phyloP scores from a whole-genome alignment of 1,139 yeast species.

The Scheffersomyces cryptocercus region DNA sequence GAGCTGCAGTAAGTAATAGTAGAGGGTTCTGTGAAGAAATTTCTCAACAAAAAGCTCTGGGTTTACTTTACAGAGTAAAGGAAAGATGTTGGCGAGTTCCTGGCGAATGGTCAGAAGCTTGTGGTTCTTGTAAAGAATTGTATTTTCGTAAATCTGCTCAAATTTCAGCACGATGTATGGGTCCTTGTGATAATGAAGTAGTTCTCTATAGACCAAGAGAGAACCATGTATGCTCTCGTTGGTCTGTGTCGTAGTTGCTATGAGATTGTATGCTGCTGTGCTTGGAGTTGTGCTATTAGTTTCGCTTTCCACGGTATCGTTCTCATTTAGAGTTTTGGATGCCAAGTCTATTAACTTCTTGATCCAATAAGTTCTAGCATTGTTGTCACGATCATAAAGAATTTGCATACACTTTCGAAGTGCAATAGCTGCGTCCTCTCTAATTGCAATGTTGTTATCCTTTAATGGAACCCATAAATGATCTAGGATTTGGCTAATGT shows the following conservation, averaged over 20 bases:
- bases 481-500: constrained; percentile 76
- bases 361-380: constrained; percentile 73
- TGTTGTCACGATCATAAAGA: constrained; percentile 76
- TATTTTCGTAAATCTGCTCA: constrained; percentile 74
- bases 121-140: constrained; percentile 75
- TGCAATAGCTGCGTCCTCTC: constrained; percentile 84
- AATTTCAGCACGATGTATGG: constrained; percentile 51
- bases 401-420: constrained; percentile 77
- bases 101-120: constrained; percentile 74
- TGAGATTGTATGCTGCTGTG: constrained; percentile 24
- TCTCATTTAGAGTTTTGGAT: constrained; percentile 36
- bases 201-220: constrained; percentile 76
- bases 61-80: constrained; percentile 78
- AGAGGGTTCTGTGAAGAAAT: constrained; percentile 77
- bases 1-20: constrained; percentile 76
- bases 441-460: constrained; percentile 71
- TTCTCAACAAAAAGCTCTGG: constrained; percentile 76
- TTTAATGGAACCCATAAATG: constrained; percentile 86
- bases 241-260: constrained; percentile 32
- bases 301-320: constrained; percentile 4
- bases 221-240: constrained; percentile 85
- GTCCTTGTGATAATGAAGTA: constrained; percentile 68
- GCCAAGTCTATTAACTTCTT: constrained; percentile 66
- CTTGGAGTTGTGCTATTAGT: constrained; percentile 10
- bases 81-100: constrained; percentile 80